Base-by-base conservation (phyloP, 2,329 filamentous ascomycete species). In the Daldinia sp. region DNA sequence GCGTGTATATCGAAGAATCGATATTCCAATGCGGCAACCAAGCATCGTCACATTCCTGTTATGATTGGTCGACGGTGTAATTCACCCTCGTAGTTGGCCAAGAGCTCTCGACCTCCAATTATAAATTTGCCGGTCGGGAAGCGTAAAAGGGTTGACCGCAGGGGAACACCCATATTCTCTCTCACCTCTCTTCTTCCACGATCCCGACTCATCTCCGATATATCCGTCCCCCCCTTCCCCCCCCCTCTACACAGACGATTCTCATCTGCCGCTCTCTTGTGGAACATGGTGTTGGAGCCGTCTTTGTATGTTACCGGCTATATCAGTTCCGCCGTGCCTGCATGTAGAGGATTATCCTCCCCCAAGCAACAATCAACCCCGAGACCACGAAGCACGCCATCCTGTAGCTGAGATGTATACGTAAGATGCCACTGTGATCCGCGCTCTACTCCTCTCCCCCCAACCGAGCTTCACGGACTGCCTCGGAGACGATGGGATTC, bases 151-250 rank as follows among this genome's bases (percentile, higher is more conserved):
- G n/a, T n/a, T 58, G 59, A 58, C 59, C 52, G 35, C 32, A 52
- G 58, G 39, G n/a, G n/a, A n/a, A 37, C 29, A 8, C 59, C 45
- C 29, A 19, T 51, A 27, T n/a, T n/a, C 27, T 23, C 13, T 19
- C 23, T 30, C 39, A 34, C 32, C 32, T 35, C 21, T 41, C 10
- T 47, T 51, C 37, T 19, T n/a, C 54, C 52, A n/a, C 17, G 41
- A 62, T 62, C 30, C 59, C 59, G 59, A 62, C 54, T 49, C 56
- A 58, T 62, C 59, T 54, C 59, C 59, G 59, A 49, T 17, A 35
- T 30, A 29, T 37, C 15, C 1, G 45, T 17, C 10, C 48, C n/a
- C n/a, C n/a, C n/a, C n/a, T n/a, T n/a, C n/a, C n/a, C n/a, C n/a
- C n/a, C n/a, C n/a, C 17, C 15, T 34, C 37, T 39, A n/a, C 17